Percentiles rank a stretch among this genome's conserved stretches.
These are phyloP conservation scores for Miscanthus sacchariflorus DNA, from an alignment of 202 grass and related monocot genomes.

Conservation along the genomic window DNA sequence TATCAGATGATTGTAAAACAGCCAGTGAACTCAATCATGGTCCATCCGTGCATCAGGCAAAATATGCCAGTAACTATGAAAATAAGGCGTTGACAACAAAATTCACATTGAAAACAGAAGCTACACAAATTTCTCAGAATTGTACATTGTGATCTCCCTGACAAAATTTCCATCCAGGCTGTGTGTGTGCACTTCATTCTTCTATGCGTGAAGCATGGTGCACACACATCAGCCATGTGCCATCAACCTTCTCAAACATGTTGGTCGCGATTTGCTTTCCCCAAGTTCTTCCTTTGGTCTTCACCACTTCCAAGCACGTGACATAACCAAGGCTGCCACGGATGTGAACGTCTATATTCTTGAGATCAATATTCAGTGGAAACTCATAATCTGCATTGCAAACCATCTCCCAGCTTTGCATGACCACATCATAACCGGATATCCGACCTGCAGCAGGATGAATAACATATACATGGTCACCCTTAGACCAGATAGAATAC, in stretches of 20 bases:
- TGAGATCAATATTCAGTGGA: slow-evolving; percentile 90
- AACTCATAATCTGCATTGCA: slow-evolving; percentile 80
- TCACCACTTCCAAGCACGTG: slow-evolving; percentile 88
- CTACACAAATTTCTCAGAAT: slow-evolving; percentile 35
- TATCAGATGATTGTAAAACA: neutral
- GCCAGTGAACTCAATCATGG: neutral
- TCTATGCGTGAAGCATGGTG: slow-evolving; percentile 96
- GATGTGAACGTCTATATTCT: slow-evolving; percentile 83
- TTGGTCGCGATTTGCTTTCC: slow-evolving; percentile 91
- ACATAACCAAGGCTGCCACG: slow-evolving; percentile 74
- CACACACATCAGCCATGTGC: slow-evolving; percentile 82
- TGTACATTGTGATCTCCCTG: slow-evolving; percentile 16
- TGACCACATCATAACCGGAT: slow-evolving; percentile 84
- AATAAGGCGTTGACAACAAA: neutral
- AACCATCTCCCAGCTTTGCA: slow-evolving; percentile 96
- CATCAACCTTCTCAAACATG: slow-evolving; percentile 84
- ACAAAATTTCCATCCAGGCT: slow-evolving; percentile 47
- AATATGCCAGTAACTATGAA: slow-evolving; percentile 13
- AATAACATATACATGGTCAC: slow-evolving; percentile 91
- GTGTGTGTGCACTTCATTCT: slow-evolving; percentile 41
- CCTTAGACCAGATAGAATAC: slow-evolving; percentile 89
- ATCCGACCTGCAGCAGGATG: slow-evolving; percentile 84
- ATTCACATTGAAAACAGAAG: neutral
- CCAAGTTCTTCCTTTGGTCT: slow-evolving; percentile 86
- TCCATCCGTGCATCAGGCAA: neutral